A percentile compares a stretch with the other conserved stretches of the same genome.
These are phyloP conservation scores for Trametes versicolor DNA, from an alignment of 1,284 basidiomycete genomes.

Conservation along the genomic window DNA sequence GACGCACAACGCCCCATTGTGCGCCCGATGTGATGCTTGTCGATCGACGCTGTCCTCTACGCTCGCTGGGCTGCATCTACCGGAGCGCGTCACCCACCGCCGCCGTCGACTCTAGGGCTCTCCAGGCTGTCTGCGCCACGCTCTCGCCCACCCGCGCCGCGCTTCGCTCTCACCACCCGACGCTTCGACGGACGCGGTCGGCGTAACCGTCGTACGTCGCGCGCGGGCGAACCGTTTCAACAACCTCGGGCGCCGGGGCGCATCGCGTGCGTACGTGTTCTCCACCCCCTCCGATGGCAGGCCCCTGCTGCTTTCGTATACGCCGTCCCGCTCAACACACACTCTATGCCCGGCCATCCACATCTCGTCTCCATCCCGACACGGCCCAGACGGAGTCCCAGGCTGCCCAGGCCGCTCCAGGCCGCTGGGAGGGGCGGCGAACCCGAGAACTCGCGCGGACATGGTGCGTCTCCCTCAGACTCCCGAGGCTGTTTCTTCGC, in stretches of 20 bases:
- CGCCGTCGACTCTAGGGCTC: constrained; percentile 10
- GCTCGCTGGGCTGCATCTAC: background rate
- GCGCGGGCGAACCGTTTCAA: constrained; percentile 2
- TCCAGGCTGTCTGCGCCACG: constrained; percentile 17
- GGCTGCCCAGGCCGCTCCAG: constrained; percentile 27
- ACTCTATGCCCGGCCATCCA: constrained; percentile 7
- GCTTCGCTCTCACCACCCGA: constrained; percentile 7
- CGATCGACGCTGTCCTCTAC: constrained; percentile 1
- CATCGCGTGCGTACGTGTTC: constrained; percentile 9
- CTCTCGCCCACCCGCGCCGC: constrained; percentile 15
- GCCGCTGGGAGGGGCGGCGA: constrained; percentile 6
- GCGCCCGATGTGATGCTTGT: background rate
- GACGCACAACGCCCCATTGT: background rate
- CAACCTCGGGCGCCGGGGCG: constrained; percentile 7
- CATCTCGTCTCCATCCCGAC: constrained; percentile 34
- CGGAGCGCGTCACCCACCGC: constrained; percentile 1
- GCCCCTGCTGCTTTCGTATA: constrained; percentile 22
- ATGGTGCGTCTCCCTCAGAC: constrained; percentile 4
- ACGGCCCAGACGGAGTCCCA: constrained; percentile 11
- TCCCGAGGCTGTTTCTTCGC: background rate
- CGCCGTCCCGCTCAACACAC: constrained; percentile 22
- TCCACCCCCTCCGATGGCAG: constrained; percentile 2
- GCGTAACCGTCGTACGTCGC: background rate
- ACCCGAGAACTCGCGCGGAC: constrained; percentile 14
- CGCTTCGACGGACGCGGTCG: constrained; percentile 1